phyloP scores from a whole-genome alignment of 169 alveolate genomes.

The Amoebophrya sp. region DNA sequence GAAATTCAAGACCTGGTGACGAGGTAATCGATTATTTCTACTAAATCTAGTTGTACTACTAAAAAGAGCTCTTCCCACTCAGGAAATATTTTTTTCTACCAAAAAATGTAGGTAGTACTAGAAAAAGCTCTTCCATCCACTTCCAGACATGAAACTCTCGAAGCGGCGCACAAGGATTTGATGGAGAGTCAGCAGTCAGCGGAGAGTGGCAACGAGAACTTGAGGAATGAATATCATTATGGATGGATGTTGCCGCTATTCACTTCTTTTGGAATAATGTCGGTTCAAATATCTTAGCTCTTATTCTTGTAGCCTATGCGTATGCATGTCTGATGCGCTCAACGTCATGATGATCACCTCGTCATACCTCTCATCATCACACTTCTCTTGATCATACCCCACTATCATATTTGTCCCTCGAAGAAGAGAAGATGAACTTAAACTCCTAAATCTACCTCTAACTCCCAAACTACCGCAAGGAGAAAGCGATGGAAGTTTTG shows the following conservation, averaged over 20 bases:
- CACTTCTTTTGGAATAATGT: too few relatives aligned
- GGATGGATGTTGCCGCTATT: too few relatives aligned
- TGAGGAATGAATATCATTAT: neutral
- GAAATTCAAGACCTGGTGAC: conserved; percentile 27
- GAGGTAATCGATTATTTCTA: neutral
- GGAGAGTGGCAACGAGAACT: neutral
- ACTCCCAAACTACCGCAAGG: conserved; percentile 10
- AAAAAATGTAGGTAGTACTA: neutral
- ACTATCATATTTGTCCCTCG: too few relatives aligned
- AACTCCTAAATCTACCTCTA: too few relatives aligned
- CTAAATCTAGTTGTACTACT: neutral
- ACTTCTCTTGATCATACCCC: too few relatives aligned
- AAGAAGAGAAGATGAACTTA: too few relatives aligned
- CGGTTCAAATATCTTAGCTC: too few relatives aligned
- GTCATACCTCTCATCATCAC: too few relatives aligned
- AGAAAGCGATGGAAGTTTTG: conserved; percentile 25
- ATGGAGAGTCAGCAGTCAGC: neutral
- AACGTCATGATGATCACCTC: too few relatives aligned
- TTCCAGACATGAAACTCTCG: conserved; percentile 20
- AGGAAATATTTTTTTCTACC: neutral
- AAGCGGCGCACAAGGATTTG: conserved; percentile 5
- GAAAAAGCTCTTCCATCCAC: neutral
- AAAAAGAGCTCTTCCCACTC: neutral
- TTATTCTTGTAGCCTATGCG: too few relatives aligned
- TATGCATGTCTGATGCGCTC: too few relatives aligned